Conservation (phyloP, 495 filamentous ascomycete genomes). For the Tuber umbilicatum region DNA sequence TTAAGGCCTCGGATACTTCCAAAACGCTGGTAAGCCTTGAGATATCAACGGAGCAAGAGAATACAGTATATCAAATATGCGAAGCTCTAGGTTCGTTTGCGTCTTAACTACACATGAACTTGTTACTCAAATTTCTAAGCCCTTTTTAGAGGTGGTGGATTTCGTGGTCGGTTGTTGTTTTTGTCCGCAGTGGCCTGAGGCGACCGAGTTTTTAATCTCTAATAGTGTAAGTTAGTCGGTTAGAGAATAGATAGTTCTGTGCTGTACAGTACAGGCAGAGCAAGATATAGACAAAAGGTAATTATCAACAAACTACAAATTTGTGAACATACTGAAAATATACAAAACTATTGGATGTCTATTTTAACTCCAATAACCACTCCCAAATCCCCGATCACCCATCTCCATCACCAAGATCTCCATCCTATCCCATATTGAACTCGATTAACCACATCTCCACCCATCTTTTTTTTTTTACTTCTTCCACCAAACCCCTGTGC, state of each 20-base stretch:
- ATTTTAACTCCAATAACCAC: neutral
- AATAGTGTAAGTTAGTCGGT: neutral
- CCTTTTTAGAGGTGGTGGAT: no score
- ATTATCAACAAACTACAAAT: neutral
- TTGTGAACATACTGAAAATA: neutral
- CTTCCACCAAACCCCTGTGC: neutral
- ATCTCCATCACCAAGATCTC: neutral
- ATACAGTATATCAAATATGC: no score
- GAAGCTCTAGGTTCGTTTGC: no score
- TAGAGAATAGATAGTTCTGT: neutral
- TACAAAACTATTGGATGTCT: neutral
- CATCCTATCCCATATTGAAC: neutral
- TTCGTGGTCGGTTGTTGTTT: no score
- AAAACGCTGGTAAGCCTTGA: no score
- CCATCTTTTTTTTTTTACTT: neutral
- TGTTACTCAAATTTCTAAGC: no score
- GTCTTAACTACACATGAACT: no score
- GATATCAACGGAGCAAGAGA: no score
- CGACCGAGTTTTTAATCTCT: no score
- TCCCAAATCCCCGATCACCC: neutral
- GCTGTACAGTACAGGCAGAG: neutral
- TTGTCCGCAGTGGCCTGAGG: no score
- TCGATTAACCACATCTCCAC: neutral
- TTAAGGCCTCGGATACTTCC: no score
- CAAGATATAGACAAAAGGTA: neutral